Conservation (phyloP, 208 protist species). For the Endotrypanum monterogeii region DNA sequence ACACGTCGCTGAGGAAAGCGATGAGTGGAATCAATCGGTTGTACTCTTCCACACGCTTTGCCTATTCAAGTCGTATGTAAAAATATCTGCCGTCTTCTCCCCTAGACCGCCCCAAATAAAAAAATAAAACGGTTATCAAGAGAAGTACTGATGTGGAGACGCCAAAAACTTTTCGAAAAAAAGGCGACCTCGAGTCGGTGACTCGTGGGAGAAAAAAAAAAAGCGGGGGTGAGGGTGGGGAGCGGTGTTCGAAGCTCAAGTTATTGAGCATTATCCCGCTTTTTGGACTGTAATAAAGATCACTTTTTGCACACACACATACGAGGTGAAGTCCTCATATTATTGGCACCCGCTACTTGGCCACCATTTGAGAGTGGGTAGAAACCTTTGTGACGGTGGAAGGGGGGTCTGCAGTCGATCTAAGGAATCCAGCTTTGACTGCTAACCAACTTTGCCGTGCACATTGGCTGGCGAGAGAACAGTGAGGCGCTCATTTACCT, state of each 20-base stretch:
- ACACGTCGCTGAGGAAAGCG: background rate
- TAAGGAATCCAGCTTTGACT: background rate
- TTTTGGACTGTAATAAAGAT: too few species aligned
- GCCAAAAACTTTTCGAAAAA: too few species aligned
- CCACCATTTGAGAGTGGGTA: background rate
- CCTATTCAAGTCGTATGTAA: background rate
- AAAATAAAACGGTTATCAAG: background rate
- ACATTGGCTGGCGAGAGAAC: background rate
- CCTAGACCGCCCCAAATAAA: too few species aligned
- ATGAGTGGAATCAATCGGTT: background rate
- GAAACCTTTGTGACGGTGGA: background rate
- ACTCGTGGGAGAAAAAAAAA: background rate
- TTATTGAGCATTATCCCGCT: background rate
- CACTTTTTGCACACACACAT: background rate
- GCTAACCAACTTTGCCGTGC: too few species aligned
- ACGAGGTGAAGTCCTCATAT: background rate
- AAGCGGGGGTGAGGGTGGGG: too few species aligned
- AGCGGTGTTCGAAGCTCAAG: background rate
- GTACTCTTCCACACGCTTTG: background rate
- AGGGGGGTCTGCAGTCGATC: background rate
- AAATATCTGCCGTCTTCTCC: background rate
- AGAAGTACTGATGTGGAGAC: too few species aligned
- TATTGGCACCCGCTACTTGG: background rate
- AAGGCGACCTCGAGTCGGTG: too few species aligned
- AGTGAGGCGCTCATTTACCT: background rate